A percentile compares a stretch with the other conserved stretches of the same genome.
Evolutionary conservation across 345 rosid genomes (phyloP).

Genomic region (Aquilaria malaccensis): DNA sequence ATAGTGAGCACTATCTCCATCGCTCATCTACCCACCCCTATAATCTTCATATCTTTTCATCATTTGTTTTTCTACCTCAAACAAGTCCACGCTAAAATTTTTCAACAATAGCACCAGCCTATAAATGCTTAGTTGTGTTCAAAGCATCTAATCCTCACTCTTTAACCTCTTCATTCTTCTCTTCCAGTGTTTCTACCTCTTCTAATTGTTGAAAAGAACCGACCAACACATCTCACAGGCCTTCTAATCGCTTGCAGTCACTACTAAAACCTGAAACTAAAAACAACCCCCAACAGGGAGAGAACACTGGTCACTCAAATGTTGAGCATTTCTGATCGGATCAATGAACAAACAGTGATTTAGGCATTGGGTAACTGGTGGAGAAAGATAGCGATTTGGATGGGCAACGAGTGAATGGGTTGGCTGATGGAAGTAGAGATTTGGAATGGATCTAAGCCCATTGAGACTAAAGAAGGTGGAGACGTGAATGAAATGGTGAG

Average conservation of each 20-base stretch:
- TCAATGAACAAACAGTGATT: slow-evolving; percentile 33
- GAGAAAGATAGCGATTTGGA: too few relatives aligned
- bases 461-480: too few relatives aligned
- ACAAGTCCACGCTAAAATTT: too few relatives aligned
- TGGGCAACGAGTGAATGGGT: too few relatives aligned
- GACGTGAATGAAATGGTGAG: too few relatives aligned
- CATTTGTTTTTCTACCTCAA: too few relatives aligned
- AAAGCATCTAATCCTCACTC: slow-evolving; percentile 39
- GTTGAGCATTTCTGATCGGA: slow-evolving; percentile 23
- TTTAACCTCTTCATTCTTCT: slow-evolving; percentile 19
- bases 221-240: slow-evolving; percentile 19
- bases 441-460: too few relatives aligned
- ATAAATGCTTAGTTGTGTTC: slow-evolving; percentile 75
- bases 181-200: slow-evolving; percentile 12
- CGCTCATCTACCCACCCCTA: too few relatives aligned
- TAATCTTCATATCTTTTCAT: too few relatives aligned
- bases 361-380: neutral
- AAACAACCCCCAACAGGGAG: slow-evolving; percentile 29
- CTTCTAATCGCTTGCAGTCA: slow-evolving; percentile 20
- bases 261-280: slow-evolving; percentile 16
- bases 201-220: slow-evolving; percentile 55
- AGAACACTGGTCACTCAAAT: slow-evolving; percentile 14
- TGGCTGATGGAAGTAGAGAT: too few relatives aligned
- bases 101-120: slow-evolving; percentile 81
- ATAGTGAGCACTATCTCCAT: too few relatives aligned